Base-by-base conservation (phyloP, 2,329 filamentous ascomycete species). In the Aspergillus carbonarius region DNA sequence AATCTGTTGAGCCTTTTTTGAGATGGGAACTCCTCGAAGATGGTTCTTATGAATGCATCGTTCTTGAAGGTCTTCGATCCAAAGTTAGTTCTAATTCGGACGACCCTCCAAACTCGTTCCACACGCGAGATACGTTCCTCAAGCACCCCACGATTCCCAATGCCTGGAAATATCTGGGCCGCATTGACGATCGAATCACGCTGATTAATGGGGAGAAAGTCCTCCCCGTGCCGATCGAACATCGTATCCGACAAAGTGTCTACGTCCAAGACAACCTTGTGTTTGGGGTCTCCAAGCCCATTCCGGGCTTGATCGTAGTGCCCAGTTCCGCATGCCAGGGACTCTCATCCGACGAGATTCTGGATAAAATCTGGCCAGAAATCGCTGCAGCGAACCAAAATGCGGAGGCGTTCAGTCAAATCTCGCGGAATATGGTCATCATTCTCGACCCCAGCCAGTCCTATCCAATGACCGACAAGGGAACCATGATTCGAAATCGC, bases 391-490 rank as follows among this genome's bases (percentile, higher is more conserved):
- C 71, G 8, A 70, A 78, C 62, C 20, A 65, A 63, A 54, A 60
- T 59, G 27, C 62, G 30, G 61, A 69, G 60, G 48, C 64, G 70
- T 20, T 69, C 71, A 25, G 73, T 74, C 56, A 78, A 75, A 54
- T 78, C 73, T 30, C 81, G 76, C 65, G 72, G 71, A 9, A 79
- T 73, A 42, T 73, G 71, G 55, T 79, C 77, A 60, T 67, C 75
- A 17, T 80, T 76, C 62, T 70, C 60, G 20, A 69, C 60, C 8
- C 74, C 76, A 63, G 72, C 74, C 18, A 69, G 4, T 61, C 69
- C 2, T 86, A 83, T 61, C 77, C 82, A 1, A 71, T 70, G 39
- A 86, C 84, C 0, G 84, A 85, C 59, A 86, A 86, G 66, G 82
- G 82, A 3, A 85, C 82, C 0, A 78, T 83, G 56, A 85, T 85